These are phyloP conservation scores for Seminavis robusta DNA, from an alignment of 108 stramenopile species.

Conservation along the genomic window DNA sequence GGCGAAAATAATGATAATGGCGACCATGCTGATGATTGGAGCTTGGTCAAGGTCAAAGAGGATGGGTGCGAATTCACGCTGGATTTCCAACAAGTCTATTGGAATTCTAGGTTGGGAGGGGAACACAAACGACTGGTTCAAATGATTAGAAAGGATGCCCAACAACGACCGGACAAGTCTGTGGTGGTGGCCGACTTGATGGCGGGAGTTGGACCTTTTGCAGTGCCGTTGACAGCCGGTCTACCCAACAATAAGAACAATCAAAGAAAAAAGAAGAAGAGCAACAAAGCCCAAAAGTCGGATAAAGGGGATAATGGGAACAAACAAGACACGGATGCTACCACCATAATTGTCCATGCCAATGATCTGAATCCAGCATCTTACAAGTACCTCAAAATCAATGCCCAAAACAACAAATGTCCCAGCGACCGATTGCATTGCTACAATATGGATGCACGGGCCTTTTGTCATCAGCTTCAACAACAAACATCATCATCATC, in stretches of 20 bases:
- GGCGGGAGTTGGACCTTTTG: slow-evolving; percentile 98
- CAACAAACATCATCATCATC: slow-evolving; percentile 6
- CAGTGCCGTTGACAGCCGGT: slow-evolving; percentile 87
- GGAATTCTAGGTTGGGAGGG: slow-evolving; percentile 90
- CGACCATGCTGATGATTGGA: slow-evolving; percentile 41
- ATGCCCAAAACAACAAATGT: slow-evolving; percentile 84
- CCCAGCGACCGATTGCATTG: slow-evolving; percentile 27
- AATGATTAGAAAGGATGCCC: slow-evolving; percentile 43
- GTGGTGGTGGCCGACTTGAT: slow-evolving; percentile 88
- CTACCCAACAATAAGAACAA: slow-evolving; percentile 8
- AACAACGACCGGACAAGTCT: neutral
- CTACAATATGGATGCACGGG: slow-evolving; percentile 91
- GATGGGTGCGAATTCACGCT: slow-evolving; percentile 84
- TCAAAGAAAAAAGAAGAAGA: slow-evolving; percentile 7
- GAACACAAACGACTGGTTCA: slow-evolving; percentile 89
- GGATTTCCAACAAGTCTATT: slow-evolving; percentile 95
- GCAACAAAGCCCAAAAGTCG: too few relatives aligned
- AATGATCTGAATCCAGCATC: slow-evolving; percentile 91
- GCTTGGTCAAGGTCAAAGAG: slow-evolving; percentile 78
- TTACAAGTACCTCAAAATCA: slow-evolving; percentile 69
- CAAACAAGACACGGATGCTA: too few relatives aligned
- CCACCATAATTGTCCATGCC: slow-evolving; percentile 50
- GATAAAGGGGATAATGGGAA: too few relatives aligned
- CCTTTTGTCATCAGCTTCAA: slow-evolving; percentile 75
- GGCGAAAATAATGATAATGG: too few relatives aligned